Percentiles rank a stretch among this genome's conserved stretches.
phyloP scores from a whole-genome alignment of 1,284 basidiomycete species.

The Ceratobasidium theobromae region DNA sequence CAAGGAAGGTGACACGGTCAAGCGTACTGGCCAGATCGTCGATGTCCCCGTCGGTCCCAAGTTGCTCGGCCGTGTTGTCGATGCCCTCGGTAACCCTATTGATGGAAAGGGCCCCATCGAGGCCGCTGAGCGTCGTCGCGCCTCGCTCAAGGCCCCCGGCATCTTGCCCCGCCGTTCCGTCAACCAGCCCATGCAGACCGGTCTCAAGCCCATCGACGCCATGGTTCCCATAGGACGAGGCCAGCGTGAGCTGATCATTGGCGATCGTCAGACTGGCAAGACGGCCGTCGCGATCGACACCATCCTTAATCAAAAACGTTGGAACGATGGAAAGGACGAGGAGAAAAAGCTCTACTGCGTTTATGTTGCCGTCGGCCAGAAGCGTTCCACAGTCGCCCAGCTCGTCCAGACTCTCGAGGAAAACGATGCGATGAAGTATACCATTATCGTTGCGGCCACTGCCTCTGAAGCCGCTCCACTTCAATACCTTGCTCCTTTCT shows the following conservation, averaged over 20 bases:
- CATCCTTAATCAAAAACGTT: slow-evolving; percentile 99
- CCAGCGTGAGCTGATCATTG: slow-evolving; percentile 99
- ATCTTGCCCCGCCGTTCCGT: slow-evolving; percentile 99
- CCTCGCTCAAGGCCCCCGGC: slow-evolving; percentile 97
- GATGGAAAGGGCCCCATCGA: slow-evolving; percentile 99
- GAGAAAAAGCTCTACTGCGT: slow-evolving; percentile 99
- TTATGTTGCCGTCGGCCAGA: slow-evolving; percentile 98
- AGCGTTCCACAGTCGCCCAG: slow-evolving; percentile 99
- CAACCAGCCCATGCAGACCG: slow-evolving; percentile 99
- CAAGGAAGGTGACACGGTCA: slow-evolving; percentile 99
- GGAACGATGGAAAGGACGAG: slow-evolving; percentile 98
- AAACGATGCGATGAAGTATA: slow-evolving; percentile 99
- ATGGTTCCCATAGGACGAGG: slow-evolving; percentile 99
- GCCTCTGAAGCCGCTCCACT: slow-evolving; percentile 98
- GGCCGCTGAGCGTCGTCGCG: slow-evolving; percentile 89
- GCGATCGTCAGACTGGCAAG: slow-evolving; percentile 99
- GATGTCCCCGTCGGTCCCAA: slow-evolving; percentile 97
- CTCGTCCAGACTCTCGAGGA: slow-evolving; percentile 99
- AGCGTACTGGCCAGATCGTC: slow-evolving; percentile 99
- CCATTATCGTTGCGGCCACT: slow-evolving; percentile 98
- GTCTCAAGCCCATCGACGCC: slow-evolving; percentile 99
- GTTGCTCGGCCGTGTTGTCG: slow-evolving; percentile 97
- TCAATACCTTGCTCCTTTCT: slow-evolving; percentile 99
- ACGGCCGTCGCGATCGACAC: slow-evolving; percentile 99
- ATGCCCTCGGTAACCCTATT: slow-evolving; percentile 99